Evolutionary conservation across 1,139 yeast species (phyloP).

Genomic region (Yamadazyma mexicana): DNA sequence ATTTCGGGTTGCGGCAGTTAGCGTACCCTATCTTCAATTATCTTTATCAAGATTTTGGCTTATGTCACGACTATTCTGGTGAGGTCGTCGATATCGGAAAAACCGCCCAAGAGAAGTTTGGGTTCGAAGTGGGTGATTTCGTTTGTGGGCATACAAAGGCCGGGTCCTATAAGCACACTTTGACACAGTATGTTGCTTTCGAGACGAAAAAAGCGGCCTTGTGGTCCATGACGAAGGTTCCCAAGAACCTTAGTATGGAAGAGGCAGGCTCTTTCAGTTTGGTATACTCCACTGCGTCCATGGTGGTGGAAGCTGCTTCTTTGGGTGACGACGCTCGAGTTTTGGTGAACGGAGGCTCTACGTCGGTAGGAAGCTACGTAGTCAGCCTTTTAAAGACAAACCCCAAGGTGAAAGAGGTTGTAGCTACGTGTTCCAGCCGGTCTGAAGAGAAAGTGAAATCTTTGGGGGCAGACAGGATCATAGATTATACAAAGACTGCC

Average conservation of each 20-base stretch:
- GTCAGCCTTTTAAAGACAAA: slow-evolving; percentile 57
- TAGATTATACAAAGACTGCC: slow-evolving; percentile 47
- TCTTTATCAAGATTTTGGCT: slow-evolving; percentile 18
- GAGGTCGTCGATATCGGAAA: slow-evolving; percentile 59
- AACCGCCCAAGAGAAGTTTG: slow-evolving; percentile 24
- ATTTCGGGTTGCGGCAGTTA: slow-evolving; percentile 47
- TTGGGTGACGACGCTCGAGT: slow-evolving; percentile 26
- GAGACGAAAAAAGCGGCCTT: slow-evolving; percentile 36
- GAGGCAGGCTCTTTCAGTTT: slow-evolving; percentile 63
- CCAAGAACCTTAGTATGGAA: slow-evolving; percentile 44
- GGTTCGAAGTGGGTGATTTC: slow-evolving; percentile 58
- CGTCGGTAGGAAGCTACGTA: slow-evolving; percentile 66
- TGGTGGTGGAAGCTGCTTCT: slow-evolving; percentile 27
- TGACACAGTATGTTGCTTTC: slow-evolving; percentile 37
- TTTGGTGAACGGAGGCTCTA: slow-evolving; percentile 70
- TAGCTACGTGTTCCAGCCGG: slow-evolving; percentile 35
- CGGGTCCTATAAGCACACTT: slow-evolving; percentile 6
- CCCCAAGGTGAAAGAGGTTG: slow-evolving; percentile 42
- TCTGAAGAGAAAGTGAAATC: slow-evolving; percentile 40
- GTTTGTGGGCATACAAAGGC: slow-evolving; percentile 1
- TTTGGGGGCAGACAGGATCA: slow-evolving; percentile 52
- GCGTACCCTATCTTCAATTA: slow-evolving; percentile 16
- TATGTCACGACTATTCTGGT: slow-evolving; percentile 74
- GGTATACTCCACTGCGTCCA: slow-evolving; percentile 59
- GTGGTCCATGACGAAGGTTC: slow-evolving; percentile 41